Percentiles rank a stretch among this genome's conserved stretches.
phyloP scores from a whole-genome alignment of 2,329 filamentous ascomycete genomes.

The Stagonosporopsis rhizophila region DNA sequence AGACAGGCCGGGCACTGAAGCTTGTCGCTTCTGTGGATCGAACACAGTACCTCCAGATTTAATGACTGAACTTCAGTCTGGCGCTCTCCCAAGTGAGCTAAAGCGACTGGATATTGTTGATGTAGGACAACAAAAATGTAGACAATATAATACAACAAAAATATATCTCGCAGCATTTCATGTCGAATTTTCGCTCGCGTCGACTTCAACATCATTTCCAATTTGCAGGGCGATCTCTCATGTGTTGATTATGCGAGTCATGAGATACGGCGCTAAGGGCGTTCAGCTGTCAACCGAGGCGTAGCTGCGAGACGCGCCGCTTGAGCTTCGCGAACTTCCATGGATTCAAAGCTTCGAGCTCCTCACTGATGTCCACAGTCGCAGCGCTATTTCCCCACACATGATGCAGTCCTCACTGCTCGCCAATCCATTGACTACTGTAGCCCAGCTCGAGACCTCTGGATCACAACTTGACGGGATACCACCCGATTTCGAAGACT shows the following conservation, averaged over 20 bases:
- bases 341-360: neutral
- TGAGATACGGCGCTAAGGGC: neutral
- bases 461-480: slow-evolving; percentile 64
- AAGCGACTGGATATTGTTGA: slow-evolving; percentile 30
- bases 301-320: neutral
- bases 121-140: neutral
- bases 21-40: slow-evolving; percentile 24
- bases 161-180: too few species aligned
- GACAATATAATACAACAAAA: too few species aligned
- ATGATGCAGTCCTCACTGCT: slow-evolving; percentile 52
- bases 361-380: neutral
- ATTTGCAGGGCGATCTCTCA: too few species aligned
- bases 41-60: slow-evolving; percentile 40
- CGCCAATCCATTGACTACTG: slow-evolving; percentile 74
- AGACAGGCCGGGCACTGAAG: slow-evolving; percentile 15
- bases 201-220: too few species aligned
- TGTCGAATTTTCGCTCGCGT: too few species aligned
- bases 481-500: slow-evolving; percentile 73
- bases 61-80: slow-evolving; percentile 42
- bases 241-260: neutral
- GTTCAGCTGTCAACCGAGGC: neutral
- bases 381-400: neutral
- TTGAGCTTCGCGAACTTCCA: slow-evolving; percentile 9
- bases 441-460: slow-evolving; percentile 70
- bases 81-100: slow-evolving; percentile 44